Evolutionary conservation across 768 basidiomycete species (phyloP), one percentile per base, ranked within the genome.

Genomic region (Rhodosporidiobolus odoratus): DNA sequence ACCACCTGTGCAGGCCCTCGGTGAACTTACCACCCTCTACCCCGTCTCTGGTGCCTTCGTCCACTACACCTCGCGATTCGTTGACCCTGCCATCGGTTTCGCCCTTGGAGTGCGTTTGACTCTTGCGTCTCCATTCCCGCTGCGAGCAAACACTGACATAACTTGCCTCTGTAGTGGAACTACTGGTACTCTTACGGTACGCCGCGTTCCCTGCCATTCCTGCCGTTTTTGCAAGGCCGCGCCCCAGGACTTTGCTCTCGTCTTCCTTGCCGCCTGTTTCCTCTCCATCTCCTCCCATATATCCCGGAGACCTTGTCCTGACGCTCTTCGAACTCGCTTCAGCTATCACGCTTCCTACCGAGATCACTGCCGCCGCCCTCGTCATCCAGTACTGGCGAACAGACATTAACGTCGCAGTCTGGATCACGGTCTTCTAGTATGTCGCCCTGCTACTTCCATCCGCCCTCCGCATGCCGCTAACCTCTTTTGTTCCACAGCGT

Each of bases 41-140:
- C 81, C 81, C 2, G 35, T 81, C 16, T 65, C 79, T 53, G 69
- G 81, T 69, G 68, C 79, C 64, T 81, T 83, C 75, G 82, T 83
- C 19, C 80, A 82, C 50, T 83, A 85, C 63, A 83, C 85, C 3
- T 71, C 79, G 15, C 77, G 80, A 13, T 82, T 81, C 75, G 71
- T 80, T 32, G 81, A 82, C 68, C 80, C 80, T 10, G 80, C 80
- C 3, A 63, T 81, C 25, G 81, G 79, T 34, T 69, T 70, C 34
- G 53, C 66, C 1, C 53, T 68, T 25, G 66, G 58, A 50, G 12
- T 12, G 48, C 12, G 25, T 45, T 45, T 45, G 43, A 12, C 43
- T 19, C 32, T 16, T 57, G 15, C 35, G 21, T 37, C 34, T 23
- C 10, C 35, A 7, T 21, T 23, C 35, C 23, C 35, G 32, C 17